These are phyloP conservation scores for Syzygium jambos DNA, from an alignment of 345 rosid species.

Conservation along the genomic window DNA sequence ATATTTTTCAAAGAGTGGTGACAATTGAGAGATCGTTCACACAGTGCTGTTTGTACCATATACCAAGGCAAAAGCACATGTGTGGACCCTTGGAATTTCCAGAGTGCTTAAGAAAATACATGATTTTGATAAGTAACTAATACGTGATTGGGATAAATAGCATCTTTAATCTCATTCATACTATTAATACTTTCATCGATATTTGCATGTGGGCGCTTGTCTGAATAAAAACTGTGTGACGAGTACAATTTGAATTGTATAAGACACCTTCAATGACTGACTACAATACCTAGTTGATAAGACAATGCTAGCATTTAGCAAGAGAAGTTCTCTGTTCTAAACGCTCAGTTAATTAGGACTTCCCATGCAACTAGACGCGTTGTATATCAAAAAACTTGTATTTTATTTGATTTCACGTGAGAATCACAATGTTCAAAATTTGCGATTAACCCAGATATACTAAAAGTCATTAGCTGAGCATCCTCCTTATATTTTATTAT, in stretches of 20 bases:
- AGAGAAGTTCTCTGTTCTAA: background rate
- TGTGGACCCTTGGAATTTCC: background rate
- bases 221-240: background rate
- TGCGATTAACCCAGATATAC: background rate
- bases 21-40: background rate
- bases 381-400: background rate
- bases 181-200: background rate
- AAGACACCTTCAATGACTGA: background rate
- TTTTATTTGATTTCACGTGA: background rate
- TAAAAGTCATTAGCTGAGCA: background rate
- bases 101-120: background rate
- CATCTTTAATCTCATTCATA: background rate
- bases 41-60: background rate
- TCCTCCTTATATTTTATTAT: background rate
- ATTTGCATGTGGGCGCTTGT: background rate
- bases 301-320: background rate
- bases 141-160: background rate
- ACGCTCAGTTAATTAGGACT: background rate
- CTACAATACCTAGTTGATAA: background rate
- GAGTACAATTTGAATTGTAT: too few species aligned
- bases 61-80: background rate
- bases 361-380: background rate
- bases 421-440: background rate
- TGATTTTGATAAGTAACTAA: background rate
- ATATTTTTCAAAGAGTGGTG: background rate